Percentiles rank a stretch among this genome's conserved stretches.
These are phyloP conservation scores for Helicostylum pulchrum DNA, from an alignment of 192 early-diverging fungal genomes.

Conservation along the genomic window DNA sequence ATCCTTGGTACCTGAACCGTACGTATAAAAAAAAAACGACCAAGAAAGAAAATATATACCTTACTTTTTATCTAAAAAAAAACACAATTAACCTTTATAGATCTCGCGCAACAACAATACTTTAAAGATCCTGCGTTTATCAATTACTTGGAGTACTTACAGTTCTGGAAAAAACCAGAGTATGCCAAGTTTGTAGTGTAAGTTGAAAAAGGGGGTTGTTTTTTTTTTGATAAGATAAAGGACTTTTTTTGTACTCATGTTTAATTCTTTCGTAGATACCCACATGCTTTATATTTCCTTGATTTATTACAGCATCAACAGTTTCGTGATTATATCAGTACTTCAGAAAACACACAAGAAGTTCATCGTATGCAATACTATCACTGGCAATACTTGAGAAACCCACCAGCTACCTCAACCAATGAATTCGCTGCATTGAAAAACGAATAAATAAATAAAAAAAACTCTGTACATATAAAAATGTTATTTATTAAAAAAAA, in stretches of 20 bases:
- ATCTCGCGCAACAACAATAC: slow-evolving; percentile 85
- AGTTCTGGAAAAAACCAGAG: slow-evolving; percentile 85
- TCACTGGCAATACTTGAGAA: slow-evolving; percentile 66
- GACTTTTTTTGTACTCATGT: not conserved
- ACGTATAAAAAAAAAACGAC: slow-evolving; percentile 12
- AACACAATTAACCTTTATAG: slow-evolving; percentile 24
- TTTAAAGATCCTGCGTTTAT: slow-evolving; percentile 83
- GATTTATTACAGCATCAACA: slow-evolving; percentile 77
- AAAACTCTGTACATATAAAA: too few species aligned
- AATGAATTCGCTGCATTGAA: not conserved
- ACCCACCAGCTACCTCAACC: slow-evolving; percentile 24
- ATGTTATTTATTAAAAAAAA: not conserved
- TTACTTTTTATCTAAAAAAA: not conserved
- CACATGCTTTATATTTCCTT: slow-evolving; percentile 82
- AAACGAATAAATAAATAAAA: too few species aligned
- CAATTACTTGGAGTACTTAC: slow-evolving; percentile 87
- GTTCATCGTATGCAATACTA: slow-evolving; percentile 79
- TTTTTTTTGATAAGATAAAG: too few species aligned
- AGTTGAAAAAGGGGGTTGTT: slow-evolving; percentile 7
- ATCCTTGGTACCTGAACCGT: slow-evolving; percentile 92
- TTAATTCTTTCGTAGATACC: slow-evolving; percentile 59
- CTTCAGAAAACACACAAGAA: slow-evolving; percentile 66
- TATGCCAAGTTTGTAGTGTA: slow-evolving; percentile 90
- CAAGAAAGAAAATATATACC: not conserved
- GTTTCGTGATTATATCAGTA: slow-evolving; percentile 76